These are phyloP conservation scores for Colletotrichum spaethianum DNA, from an alignment of 2,329 filamentous ascomycete genomes.

Conservation along the genomic window DNA sequence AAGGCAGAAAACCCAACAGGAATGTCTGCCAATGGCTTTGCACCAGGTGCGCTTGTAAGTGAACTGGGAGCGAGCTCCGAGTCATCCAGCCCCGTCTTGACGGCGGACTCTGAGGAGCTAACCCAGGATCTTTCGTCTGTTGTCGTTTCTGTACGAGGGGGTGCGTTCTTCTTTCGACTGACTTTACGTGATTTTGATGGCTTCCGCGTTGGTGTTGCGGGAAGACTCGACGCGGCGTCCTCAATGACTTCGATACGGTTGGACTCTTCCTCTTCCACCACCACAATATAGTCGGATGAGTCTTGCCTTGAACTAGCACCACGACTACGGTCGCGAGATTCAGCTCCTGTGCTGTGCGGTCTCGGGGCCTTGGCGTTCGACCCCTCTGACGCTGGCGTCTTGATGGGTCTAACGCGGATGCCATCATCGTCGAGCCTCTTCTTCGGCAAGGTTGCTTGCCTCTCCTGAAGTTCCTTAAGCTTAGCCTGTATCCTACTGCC, in stretches of 20 bases:
- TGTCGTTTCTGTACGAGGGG: conserved; percentile 10
- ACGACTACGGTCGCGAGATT: conserved; percentile 37
- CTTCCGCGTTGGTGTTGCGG: conserved; percentile 54
- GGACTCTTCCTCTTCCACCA: conserved; percentile 43
- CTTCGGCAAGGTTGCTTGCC: conserved; percentile 38
- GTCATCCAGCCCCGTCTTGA: conserved; percentile 34
- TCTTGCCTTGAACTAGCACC: conserved; percentile 45
- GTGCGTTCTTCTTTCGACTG: conserved; percentile 31
- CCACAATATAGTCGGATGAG: conserved; percentile 49
- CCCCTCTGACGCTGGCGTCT: conserved; percentile 36
- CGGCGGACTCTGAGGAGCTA: conserved; percentile 46
- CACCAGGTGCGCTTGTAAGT: conserved; percentile 46
- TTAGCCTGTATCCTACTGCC: conserved; percentile 46
- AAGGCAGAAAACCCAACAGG: conserved; percentile 78
- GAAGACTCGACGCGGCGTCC: conserved; percentile 52
- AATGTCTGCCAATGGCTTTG: conserved; percentile 72
- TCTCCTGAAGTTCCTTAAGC: conserved; percentile 40
- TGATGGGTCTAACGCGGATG: conserved; percentile 50
- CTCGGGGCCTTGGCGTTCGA: conserved; percentile 15
- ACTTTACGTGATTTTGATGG: conserved; percentile 33
- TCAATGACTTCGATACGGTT: conserved; percentile 52
- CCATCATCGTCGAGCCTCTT: conserved; percentile 51
- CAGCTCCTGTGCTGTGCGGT: conserved; percentile 47
- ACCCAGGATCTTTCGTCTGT: conserved; percentile 48
- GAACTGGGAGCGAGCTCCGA: conserved; percentile 59